A percentile compares a stretch with the other conserved stretches of the same genome.
Evolutionary conservation across 2,329 filamentous ascomycete species (phyloP).

Genomic region (Aspergillus quadricinctus): DNA sequence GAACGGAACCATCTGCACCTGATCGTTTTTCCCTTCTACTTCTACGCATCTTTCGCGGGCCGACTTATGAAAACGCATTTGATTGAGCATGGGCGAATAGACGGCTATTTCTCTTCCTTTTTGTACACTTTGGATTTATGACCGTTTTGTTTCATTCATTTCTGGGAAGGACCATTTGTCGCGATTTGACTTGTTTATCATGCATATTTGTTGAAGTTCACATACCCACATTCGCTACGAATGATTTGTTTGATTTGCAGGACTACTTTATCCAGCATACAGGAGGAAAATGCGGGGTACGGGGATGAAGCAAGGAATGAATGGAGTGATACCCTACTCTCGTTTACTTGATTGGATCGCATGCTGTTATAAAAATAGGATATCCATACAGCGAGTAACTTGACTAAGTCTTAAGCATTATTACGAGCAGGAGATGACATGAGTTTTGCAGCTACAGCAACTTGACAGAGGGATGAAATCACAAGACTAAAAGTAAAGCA

Average conservation of each 20-base stretch:
- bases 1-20: constrained; percentile 27
- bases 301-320: not conserved
- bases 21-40: not conserved
- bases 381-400: not conserved
- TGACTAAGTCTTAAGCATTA: not conserved
- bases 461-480: not conserved
- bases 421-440: no score
- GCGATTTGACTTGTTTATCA: not conserved
- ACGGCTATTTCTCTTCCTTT: not conserved
- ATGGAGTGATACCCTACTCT: not conserved
- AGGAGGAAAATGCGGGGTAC: not conserved
- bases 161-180: not conserved
- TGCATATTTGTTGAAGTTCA: not conserved
- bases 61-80: constrained; percentile 7
- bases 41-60: not conserved
- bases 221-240: not conserved
- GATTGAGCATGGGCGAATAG: constrained; percentile 2
- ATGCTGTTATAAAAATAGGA: not conserved
- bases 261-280: not conserved
- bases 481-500: not conserved
- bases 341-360: not conserved
- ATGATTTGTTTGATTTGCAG: not conserved
- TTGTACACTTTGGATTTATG: not conserved
- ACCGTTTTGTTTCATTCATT: not conserved
- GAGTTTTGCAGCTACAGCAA: not conserved